Percentiles rank a stretch among this genome's conserved stretches.
phyloP scores from a whole-genome alignment of 2,329 filamentous ascomycete species.

The Simplicillium aogashimaense region DNA sequence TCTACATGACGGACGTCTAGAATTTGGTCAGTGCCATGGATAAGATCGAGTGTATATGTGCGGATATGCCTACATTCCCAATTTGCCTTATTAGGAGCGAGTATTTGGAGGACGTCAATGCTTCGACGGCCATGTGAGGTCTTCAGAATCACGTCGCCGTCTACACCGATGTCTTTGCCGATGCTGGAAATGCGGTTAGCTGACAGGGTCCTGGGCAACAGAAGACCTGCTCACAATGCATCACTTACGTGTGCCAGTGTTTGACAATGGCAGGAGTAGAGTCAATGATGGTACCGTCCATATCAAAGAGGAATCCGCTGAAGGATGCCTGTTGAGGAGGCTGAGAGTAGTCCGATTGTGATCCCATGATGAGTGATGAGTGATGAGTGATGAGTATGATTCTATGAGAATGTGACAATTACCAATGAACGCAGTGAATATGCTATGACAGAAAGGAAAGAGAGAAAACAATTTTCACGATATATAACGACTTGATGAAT shows the following conservation, averaged over 20 bases:
- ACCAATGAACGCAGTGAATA: not conserved
- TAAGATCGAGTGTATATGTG: not conserved
- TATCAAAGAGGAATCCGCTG: constrained; percentile 57
- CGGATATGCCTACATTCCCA: constrained; percentile 70
- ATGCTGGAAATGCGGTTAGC: constrained; percentile 37
- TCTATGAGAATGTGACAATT: not conserved
- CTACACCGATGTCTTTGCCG: constrained; percentile 72
- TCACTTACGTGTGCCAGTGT: constrained; percentile 59
- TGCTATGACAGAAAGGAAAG: not conserved
- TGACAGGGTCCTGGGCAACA: not conserved
- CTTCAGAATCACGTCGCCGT: constrained; percentile 74
- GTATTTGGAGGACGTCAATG: constrained; percentile 73
- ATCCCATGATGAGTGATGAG: constrained; percentile 18
- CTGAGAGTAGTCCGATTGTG: constrained; percentile 26
- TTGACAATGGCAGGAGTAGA: constrained; percentile 68
- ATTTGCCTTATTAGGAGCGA: constrained; percentile 77
- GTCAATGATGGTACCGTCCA: constrained; percentile 79
- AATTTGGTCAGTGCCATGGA: not conserved
- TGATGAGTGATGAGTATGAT: constrained; percentile 4
- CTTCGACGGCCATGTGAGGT: constrained; percentile 86
- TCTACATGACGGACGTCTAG: constrained; percentile 74
- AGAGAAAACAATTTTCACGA: not conserved
- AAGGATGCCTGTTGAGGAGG: constrained; percentile 38
- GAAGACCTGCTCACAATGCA: not conserved
- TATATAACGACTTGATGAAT: not conserved